Evolutionary conservation across 148 eudicot genomes (phyloP).

Genomic region (Rhododendron simsii): DNA sequence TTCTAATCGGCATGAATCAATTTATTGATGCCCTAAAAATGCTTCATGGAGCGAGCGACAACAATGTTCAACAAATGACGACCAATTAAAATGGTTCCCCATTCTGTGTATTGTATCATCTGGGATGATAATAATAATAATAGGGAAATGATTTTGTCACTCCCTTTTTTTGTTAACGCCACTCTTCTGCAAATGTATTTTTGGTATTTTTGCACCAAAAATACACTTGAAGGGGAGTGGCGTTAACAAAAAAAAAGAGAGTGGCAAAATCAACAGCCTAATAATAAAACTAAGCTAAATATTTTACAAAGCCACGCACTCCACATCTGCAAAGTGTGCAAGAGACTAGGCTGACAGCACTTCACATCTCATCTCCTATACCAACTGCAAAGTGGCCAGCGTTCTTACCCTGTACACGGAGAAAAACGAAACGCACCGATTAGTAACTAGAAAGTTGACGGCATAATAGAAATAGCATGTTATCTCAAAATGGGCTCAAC

Average conservation of each 20-base stretch:
- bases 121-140: not conserved
- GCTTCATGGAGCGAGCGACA: not conserved
- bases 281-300: not conserved
- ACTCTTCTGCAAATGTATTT: too few relatives aligned
- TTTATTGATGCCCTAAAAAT: not conserved
- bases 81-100: not conserved
- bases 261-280: too few relatives aligned
- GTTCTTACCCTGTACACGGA: slow-evolving; percentile 43
- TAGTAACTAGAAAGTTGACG: not conserved
- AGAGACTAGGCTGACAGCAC: not conserved
- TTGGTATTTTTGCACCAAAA: too few relatives aligned
- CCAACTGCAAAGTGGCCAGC: slow-evolving; percentile 50
- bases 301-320: not conserved
- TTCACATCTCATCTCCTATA: slow-evolving; percentile 19
- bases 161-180: too few relatives aligned
- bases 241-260: too few relatives aligned
- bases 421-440: not conserved
- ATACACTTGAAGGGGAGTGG: too few relatives aligned
- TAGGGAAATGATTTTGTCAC: too few relatives aligned
- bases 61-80: not conserved
- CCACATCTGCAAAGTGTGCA: not conserved
- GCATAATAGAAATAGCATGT: not conserved
- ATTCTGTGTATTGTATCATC: not conserved
- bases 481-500: not conserved
- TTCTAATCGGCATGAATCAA: not conserved